Base-by-base conservation (phyloP, 768 basidiomycete genomes). In the Dioszegia aurantiaca region DNA sequence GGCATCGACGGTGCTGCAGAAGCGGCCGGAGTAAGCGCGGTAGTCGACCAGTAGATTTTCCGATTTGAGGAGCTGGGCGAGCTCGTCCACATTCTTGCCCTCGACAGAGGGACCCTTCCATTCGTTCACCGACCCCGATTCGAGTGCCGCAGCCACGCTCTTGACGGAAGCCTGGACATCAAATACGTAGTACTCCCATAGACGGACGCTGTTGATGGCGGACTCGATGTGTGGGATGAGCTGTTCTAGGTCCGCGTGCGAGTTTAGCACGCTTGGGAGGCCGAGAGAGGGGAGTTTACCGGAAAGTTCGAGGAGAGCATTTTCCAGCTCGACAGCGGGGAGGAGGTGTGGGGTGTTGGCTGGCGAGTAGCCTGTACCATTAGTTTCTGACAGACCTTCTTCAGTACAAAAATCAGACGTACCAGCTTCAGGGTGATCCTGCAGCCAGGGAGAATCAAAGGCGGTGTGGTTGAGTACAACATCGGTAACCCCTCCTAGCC, bases 381-480 rank as follows among this genome's bases (percentile, higher is more conserved):
- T n/a, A n/a, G n/a, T n/a, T n/a, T n/a, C n/a, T n/a, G n/a, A n/a
- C n/a, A n/a, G n/a, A n/a, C 33, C 33, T 33, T 33, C 6, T n/a
- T 16, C 6, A 36, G 45, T 11, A 21, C 36, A 43, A 14, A 23
- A 6, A 51, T 46, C 24, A 19, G n/a, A 4, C 84, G 60, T 62
- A 87, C 92, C 93, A 58, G 93, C 89, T 82, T 99, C 95, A 1
- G 95, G 95, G 74, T 99, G 95, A 5, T 93, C 85, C 21, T 84
- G 73, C 24, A 99, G 81, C 93, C 93, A 99, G 17, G 85, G 81
- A 62, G 87, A 91, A 72, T 98, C 90, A 72, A 90, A 88, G 6
- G 95, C 90, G 14, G 95, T 98, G 71, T 99, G 95, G 74, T 99
- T 99, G 56, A 97, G 83, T 4, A 99, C 95, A 51, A 99, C 88